Percentiles rank a stretch among this genome's conserved stretches.
Conservation (phyloP, 2,329 filamentous ascomycete genomes). For the Trichoderma koningii region DNA sequence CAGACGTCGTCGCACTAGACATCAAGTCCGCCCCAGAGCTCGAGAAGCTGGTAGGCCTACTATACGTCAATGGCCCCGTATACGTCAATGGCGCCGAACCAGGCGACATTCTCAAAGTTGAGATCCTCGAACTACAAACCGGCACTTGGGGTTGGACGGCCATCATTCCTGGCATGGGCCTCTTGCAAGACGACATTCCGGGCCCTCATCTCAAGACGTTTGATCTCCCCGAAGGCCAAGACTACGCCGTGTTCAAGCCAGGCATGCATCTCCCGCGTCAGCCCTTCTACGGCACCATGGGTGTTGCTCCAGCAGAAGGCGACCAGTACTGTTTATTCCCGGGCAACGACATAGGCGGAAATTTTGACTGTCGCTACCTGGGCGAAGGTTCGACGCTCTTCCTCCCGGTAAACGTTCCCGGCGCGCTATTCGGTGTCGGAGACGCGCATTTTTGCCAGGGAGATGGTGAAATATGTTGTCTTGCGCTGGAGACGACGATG, state of each 20-base stretch:
- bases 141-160: slow-evolving; percentile 55
- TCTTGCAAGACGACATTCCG: slow-evolving; percentile 52
- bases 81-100: slow-evolving; percentile 51
- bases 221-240: slow-evolving; percentile 34
- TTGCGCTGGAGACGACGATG: slow-evolving; percentile 58
- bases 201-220: slow-evolving; percentile 50
- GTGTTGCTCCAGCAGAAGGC: slow-evolving; percentile 50
- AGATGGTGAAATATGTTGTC: slow-evolving; percentile 57
- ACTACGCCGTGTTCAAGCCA: slow-evolving; percentile 47
- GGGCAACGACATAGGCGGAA: slow-evolving; percentile 52
- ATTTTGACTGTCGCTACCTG: slow-evolving; percentile 56
- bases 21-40: neutral
- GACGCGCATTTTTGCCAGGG: slow-evolving; percentile 58
- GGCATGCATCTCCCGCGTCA: slow-evolving; percentile 52
- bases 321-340: slow-evolving; percentile 54
- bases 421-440: neutral
- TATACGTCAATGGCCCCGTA: slow-evolving; percentile 45
- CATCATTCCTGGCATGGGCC: slow-evolving; percentile 52
- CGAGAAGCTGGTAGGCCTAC: neutral
- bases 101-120: slow-evolving; percentile 55
- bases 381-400: slow-evolving; percentile 46
- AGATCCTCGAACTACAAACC: slow-evolving; percentile 49
- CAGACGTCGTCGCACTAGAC: neutral
- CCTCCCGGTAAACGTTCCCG: slow-evolving; percentile 1
- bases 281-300: slow-evolving; percentile 56